Base-by-base conservation (phyloP, 805 yeast genomes). In the Wickerhamiella musiphila region DNA sequence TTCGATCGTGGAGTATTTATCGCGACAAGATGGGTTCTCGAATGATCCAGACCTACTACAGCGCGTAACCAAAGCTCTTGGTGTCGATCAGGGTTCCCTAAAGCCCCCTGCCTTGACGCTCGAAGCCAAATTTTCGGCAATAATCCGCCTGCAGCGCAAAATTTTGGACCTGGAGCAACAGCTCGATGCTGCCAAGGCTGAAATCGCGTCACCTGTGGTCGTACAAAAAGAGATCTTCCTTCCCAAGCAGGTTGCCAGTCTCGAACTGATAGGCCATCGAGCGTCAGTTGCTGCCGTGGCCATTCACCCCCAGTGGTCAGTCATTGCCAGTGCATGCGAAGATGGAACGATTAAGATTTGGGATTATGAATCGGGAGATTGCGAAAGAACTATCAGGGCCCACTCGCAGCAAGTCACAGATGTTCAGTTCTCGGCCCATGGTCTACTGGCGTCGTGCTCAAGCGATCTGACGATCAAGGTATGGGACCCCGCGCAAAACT, bases 81-180 rank as follows among this genome's bases (percentile, higher is more conserved):
- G n/a, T n/a, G n/a, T n/a, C n/a, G n/a, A n/a, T n/a, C n/a, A n/a
- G n/a, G n/a, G n/a, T n/a, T n/a, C n/a, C n/a, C n/a, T n/a, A n/a
- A n/a, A n/a, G n/a, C n/a, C n/a, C n/a, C n/a, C n/a, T n/a, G n/a
- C n/a, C n/a, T 28, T 40, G 38, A 32, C 34, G 8, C 56, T 81
- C 24, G 81, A 76, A 43, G 76, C 74, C 53, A 84, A 83, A 56
- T 84, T 95, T 95, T 63, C 75, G 1, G 73, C 93, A 0, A 86
- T 84, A 4, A 62, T 81, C 20, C 59, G 93, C 28, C 59, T 86
- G 19, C 94, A 86, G 53, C 67, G 72, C 39, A 66, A 69, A 44
- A 73, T 60, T 26, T 57, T 75, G 35, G 86, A 74, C 32, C 53
- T 82, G 27, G 93, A 84, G 46, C 54, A 63, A 13, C 74, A 72